Evolutionary conservation across 73 alveolate species (phyloP), one percentile per base, ranked within the genome.

Genomic region (Paramecium octaurelia): DNA sequence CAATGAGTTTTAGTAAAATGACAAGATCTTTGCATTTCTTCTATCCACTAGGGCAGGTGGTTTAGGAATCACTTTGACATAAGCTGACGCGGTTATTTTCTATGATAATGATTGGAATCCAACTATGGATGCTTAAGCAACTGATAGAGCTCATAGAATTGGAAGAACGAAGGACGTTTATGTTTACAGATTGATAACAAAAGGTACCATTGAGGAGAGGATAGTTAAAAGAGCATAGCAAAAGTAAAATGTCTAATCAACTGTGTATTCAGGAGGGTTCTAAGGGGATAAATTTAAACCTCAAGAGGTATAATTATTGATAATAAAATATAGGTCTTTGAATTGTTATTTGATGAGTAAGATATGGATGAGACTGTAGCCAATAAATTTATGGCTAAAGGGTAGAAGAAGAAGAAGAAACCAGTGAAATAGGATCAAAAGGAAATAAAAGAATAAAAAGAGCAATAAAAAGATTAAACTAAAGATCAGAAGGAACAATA

Each of bases 51-150:
- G 99, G 68, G 99, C 99, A 2, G 99, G 99, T 11, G 99, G 99
- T 7, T 93, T 98, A 36, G 99, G 99, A 31, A 98, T 98, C 31
- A 98, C 97, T 85, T 91, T 98, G 48, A 98, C 99, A 12, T 99
- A 98, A 58, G 99, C 99, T 14, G 99, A 98, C 95, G 98, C 99
- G 6, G 99, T 98, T 23, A 96, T 98, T 57, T 98, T 98, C 93
- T 98, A 98, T 92, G 99, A 98, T 92, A 98, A 96, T 94, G 99
- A 98, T 93, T 98, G 99, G 99, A 98, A 98, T 94, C 99, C 99
- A 12, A 98, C 99, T 12, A 98, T 98, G 99, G 99, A 98, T 92
- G 99, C 99, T 5, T 97, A 98, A 83, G 99, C 99, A 27, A 96
- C 98, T 5, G 99, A 98, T 92, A 84, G 99, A 46, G 99, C 99